These are phyloP conservation scores for Marasmius tenuissimus DNA, from an alignment of 1,284 basidiomycete species.

Conservation along the genomic window DNA sequence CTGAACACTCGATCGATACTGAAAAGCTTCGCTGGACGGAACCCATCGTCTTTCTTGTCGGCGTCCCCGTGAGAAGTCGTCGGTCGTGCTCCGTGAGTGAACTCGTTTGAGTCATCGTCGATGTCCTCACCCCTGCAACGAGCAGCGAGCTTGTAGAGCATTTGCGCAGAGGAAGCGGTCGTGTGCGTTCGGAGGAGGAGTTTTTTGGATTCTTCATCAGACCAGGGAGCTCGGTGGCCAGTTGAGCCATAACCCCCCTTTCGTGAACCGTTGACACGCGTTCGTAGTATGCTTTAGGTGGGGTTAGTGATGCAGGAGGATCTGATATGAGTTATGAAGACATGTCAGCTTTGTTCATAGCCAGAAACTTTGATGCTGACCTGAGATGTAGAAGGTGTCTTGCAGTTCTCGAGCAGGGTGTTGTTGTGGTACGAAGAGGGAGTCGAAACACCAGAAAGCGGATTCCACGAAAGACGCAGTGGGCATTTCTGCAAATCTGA, in stretches of 20 bases:
- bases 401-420: constrained; percentile 98
- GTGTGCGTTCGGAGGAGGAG: constrained; percentile 97
- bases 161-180: constrained; percentile 91
- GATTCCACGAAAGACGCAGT: constrained; percentile 98
- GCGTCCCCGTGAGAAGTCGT: constrained; percentile 38
- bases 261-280: constrained; percentile 90
- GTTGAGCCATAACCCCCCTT: constrained; percentile 91
- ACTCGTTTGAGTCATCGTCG: constrained; percentile 39
- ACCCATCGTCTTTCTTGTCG: constrained; percentile 59
- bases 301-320: constrained; percentile 76
- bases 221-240: constrained; percentile 99
- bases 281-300: constrained; percentile 86
- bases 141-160: constrained; percentile 92
- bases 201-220: constrained; percentile 86
- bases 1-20: constrained; percentile 99
- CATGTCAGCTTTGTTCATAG: constrained; percentile 2
- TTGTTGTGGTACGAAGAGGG: constrained; percentile 98
- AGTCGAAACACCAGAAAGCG: constrained; percentile 99
- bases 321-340: constrained; percentile 46
- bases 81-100: constrained; percentile 35
- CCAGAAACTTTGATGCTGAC: constrained; percentile 36
- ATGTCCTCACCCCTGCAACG: constrained; percentile 64
- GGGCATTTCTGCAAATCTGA: constrained; percentile 98
- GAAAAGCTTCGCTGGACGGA: constrained; percentile 96
- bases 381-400: constrained; percentile 98